Evolutionary conservation across 768 basidiomycete species (phyloP).

Genomic region (Phylloporus arenicola): DNA sequence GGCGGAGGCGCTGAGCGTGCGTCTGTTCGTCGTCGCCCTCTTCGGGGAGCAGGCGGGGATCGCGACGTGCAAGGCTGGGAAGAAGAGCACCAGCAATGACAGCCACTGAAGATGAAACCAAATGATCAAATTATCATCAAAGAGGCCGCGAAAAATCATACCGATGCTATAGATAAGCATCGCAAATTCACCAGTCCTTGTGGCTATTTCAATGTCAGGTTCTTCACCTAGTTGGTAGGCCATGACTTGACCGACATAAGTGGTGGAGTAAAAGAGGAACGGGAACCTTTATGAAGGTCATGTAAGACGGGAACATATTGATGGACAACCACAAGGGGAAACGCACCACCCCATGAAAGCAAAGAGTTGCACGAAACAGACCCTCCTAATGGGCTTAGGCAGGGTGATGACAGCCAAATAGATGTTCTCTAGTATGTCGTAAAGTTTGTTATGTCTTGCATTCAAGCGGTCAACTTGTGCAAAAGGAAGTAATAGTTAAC

Average conservation of each 20-base stretch:
- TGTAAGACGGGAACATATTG: slow-evolving; percentile 7
- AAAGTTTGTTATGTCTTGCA: slow-evolving; percentile 43
- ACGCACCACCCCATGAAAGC: slow-evolving; percentile 94
- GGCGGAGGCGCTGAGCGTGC: slow-evolving; percentile 64
- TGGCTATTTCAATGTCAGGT: slow-evolving; percentile 80
- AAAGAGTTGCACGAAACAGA: slow-evolving; percentile 90
- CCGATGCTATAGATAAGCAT: slow-evolving; percentile 89
- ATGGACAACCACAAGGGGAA: neutral
- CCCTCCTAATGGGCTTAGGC: slow-evolving; percentile 78
- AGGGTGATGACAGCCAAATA: slow-evolving; percentile 64
- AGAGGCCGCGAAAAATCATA: slow-evolving; percentile 25
- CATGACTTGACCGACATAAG: slow-evolving; percentile 93
- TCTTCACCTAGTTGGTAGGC: slow-evolving; percentile 67
- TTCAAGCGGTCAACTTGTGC: slow-evolving; percentile 1
- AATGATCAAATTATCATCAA: neutral
- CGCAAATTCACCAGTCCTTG: slow-evolving; percentile 79
- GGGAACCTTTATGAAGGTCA: slow-evolving; percentile 62
- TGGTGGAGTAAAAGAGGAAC: slow-evolving; percentile 91
- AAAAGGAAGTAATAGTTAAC: slow-evolving; percentile 3
- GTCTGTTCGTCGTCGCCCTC: slow-evolving; percentile 65
- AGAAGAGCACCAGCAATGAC: slow-evolving; percentile 76
- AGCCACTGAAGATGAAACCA: slow-evolving; percentile 52
- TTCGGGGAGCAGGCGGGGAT: slow-evolving; percentile 70
- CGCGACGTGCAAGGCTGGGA: slow-evolving; percentile 76
- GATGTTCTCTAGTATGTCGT: slow-evolving; percentile 79